Evolutionary conservation across 768 basidiomycete species (phyloP).

Genomic region (Trametes maxima): DNA sequence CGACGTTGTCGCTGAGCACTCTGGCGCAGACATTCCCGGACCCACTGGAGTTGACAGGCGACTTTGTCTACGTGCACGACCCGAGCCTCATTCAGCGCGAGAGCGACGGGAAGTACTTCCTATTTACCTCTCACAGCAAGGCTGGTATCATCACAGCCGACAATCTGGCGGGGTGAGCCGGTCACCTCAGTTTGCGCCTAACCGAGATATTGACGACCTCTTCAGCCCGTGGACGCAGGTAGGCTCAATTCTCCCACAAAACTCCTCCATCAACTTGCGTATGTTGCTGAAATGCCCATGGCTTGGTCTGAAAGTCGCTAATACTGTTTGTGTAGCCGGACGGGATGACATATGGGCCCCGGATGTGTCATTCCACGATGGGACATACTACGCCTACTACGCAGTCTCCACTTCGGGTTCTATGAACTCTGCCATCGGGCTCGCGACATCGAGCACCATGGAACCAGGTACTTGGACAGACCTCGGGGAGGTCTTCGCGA

Average conservation of each 20-base stretch:
- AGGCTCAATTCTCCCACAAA: slow-evolving; percentile 23
- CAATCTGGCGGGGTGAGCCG: slow-evolving; percentile 23
- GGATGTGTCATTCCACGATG: slow-evolving; percentile 27
- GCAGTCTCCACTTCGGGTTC: slow-evolving; percentile 27
- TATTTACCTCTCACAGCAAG: slow-evolving; percentile 24
- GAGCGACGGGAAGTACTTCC: slow-evolving; percentile 25
- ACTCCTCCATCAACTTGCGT: slow-evolving; percentile 24
- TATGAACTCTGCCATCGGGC: slow-evolving; percentile 30
- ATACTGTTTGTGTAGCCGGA: slow-evolving; percentile 5
- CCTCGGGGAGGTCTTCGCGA: slow-evolving; percentile 26
- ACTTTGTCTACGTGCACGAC: slow-evolving; percentile 18
- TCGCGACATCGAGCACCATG: slow-evolving; percentile 29
- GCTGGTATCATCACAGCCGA: slow-evolving; percentile 22
- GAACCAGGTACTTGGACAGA: slow-evolving; percentile 31
- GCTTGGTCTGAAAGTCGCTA: not conserved
- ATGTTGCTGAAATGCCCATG: not conserved
- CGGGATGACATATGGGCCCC: slow-evolving; percentile 31
- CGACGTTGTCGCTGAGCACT: not conserved
- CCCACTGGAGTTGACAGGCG: slow-evolving; percentile 12
- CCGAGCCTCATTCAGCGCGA: slow-evolving; percentile 18
- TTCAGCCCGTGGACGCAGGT: slow-evolving; percentile 26
- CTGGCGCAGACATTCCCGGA: slow-evolving; percentile 14
- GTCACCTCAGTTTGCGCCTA: not conserved
- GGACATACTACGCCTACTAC: slow-evolving; percentile 29
- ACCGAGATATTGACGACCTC: not conserved